phyloP scores from a whole-genome alignment of 805 yeast species.

The Candida coleopterorum region DNA sequence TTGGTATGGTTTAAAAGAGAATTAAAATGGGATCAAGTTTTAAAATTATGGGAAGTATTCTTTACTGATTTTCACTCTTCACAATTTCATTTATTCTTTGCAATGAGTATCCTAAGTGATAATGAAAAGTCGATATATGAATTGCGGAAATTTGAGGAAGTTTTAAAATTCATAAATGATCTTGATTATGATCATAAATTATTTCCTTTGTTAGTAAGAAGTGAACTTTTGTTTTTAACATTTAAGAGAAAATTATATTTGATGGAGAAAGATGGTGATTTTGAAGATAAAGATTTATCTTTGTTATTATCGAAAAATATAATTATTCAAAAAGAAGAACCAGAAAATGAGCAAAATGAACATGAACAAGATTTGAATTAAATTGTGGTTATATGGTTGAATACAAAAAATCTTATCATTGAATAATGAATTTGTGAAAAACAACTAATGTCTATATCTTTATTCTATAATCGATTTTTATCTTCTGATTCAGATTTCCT shows the following conservation, averaged over 20 bases:
- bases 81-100: slow-evolving; percentile 84
- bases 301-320: slow-evolving; percentile 54
- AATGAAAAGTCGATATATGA: slow-evolving; percentile 73
- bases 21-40: slow-evolving; percentile 70
- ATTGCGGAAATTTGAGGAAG: slow-evolving; percentile 79
- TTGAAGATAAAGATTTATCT: slow-evolving; percentile 42
- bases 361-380: too few relatives aligned
- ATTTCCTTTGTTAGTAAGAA: slow-evolving; percentile 73
- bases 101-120: slow-evolving; percentile 84
- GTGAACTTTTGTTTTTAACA: slow-evolving; percentile 76
- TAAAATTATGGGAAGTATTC: slow-evolving; percentile 85
- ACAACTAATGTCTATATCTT: too few relatives aligned
- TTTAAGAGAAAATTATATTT: slow-evolving; percentile 77
- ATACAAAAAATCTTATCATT: too few relatives aligned
- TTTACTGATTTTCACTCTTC: slow-evolving; percentile 86
- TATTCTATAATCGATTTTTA: too few relatives aligned
- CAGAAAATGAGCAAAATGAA: too few relatives aligned
- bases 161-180: slow-evolving; percentile 88
- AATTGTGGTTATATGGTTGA: too few relatives aligned
- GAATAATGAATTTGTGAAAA: too few relatives aligned
- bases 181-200: slow-evolving; percentile 71
- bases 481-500: too few relatives aligned
- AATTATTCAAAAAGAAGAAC: slow-evolving; percentile 59
- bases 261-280: slow-evolving; percentile 54
- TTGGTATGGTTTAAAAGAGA: slow-evolving; percentile 95